Evolutionary conservation across 1,139 yeast genomes (phyloP).

Genomic region (Spathaspora sp.): DNA sequence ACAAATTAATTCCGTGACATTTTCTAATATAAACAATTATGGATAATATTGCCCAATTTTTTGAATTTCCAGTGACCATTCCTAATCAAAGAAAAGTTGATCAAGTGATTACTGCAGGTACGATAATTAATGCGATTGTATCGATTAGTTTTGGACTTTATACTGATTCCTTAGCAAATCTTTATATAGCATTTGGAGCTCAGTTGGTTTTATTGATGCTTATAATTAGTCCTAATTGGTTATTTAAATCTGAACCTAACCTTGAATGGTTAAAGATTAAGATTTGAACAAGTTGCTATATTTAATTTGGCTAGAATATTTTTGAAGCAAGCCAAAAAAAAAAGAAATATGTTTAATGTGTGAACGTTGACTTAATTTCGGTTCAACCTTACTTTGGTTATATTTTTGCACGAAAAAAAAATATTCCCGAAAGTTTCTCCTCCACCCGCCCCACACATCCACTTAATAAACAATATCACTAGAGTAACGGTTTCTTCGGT

Average conservation of each 20-base stretch:
- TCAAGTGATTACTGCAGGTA: slow-evolving; percentile 9
- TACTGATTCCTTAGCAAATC: slow-evolving; percentile 10
- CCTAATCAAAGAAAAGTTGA: slow-evolving; percentile 16
- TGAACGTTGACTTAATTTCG: not conserved
- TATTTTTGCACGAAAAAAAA: not conserved
- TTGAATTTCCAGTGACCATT: slow-evolving; percentile 17
- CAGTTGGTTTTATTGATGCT: slow-evolving; percentile 13
- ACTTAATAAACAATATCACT: not conserved
- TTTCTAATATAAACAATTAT: not conserved
- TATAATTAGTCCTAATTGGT: slow-evolving; percentile 15
- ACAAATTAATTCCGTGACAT: not conserved
- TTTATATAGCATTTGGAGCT: slow-evolving; percentile 12
- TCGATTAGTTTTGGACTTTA: slow-evolving; percentile 14
- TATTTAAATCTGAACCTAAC: slow-evolving; percentile 11
- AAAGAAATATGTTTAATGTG: not conserved
- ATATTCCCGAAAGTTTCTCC: not conserved
- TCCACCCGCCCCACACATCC: not conserved
- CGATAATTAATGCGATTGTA: slow-evolving; percentile 9
- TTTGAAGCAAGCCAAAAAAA: not conserved
- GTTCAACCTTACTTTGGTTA: not conserved
- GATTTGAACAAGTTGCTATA: slow-evolving; percentile 1
- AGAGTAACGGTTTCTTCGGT: not conserved
- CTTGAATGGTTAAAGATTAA: slow-evolving; percentile 15
- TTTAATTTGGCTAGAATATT: not conserved
- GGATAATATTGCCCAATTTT: slow-evolving; percentile 1